Base-by-base conservation (phyloP, 2,329 filamentous ascomycete species). In the Lachnellula suecica region DNA sequence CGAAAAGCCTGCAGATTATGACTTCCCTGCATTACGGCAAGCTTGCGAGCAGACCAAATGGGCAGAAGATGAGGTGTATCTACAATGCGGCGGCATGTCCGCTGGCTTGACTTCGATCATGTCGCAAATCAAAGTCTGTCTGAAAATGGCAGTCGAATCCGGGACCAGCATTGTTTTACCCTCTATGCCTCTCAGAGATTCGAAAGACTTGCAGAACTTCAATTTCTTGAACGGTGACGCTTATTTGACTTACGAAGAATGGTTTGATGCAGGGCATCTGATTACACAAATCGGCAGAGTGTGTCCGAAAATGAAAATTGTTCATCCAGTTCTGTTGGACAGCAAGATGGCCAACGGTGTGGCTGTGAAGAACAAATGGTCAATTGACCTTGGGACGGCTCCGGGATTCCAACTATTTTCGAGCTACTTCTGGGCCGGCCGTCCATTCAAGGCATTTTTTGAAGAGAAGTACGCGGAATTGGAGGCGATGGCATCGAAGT, bases 71-170 rank as follows among this genome's bases (percentile, higher is more conserved):
- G 60, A 63, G 34, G 62, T 65, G 4, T 71, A 66, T 45, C 48
- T 71, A 22, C 56, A 66, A 49, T 71, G 68, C 53, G 63, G 52
- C 15, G 63, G 59, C 31, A 70, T 71, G 46, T 48, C 59, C 17
- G 65, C 66, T 9, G 68, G 68, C 23, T 57, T 71, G 43, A 70
- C 68, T 5, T 60, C 57, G 29, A 66, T 71, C 47, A 61, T 71
- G 47, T 69, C 66, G 6, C 66, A 70, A 54, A 52, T 71, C 40
- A 70, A 68, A 57, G 62, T 66, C 22, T 71, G 68, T 50, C 52
- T 70, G 27, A 70, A 71, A 55, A 69, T 69, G 66, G 68, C 68
- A 42, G 43, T 69, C 11, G 68, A 70, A 5, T 56, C 67, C 3
- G 67, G 68, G 15, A 59, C 61, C 2, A 57, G 62, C 44, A 46